Percentiles rank a stretch among this genome's conserved stretches.
Conservation (phyloP, 2,329 filamentous ascomycete species). For the Diaporthe vexans region DNA sequence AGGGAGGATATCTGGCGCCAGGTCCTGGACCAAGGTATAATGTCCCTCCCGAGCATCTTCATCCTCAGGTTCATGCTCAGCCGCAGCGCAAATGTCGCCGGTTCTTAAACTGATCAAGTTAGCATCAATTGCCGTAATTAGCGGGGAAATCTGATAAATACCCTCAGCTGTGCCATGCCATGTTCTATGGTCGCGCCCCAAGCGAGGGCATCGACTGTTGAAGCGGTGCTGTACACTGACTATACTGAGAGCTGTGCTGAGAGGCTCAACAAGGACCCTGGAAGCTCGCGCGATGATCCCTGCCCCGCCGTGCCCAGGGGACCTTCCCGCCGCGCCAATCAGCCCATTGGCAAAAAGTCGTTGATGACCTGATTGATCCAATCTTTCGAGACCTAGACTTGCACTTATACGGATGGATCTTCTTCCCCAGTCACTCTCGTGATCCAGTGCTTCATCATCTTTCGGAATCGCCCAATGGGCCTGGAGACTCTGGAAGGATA, state of each 20-base stretch:
- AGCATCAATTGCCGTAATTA: not conserved
- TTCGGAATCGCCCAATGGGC: not conserved
- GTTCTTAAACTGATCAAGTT: not conserved
- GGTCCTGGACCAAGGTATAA: too few species aligned
- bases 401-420: not conserved
- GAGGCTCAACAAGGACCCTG: not conserved
- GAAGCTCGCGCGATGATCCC: slow-evolving; percentile 2
- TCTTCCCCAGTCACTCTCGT: not conserved
- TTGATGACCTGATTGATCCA: slow-evolving; percentile 38
- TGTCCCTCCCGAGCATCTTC: not conserved
- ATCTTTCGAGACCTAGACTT: not conserved
- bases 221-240: not conserved
- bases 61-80: not conserved
- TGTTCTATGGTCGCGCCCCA: not conserved
- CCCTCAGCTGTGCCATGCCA: not conserved
- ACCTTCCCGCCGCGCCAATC: slow-evolving; percentile 33
- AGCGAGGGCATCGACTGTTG: not conserved
- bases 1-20: not conserved
- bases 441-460: not conserved
- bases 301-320: slow-evolving; percentile 21
- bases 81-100: not conserved
- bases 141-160: not conserved
- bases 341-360: slow-evolving; percentile 36
- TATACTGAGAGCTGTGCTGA: not conserved
- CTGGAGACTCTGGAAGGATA: not conserved